Percentiles rank a stretch among this genome's conserved stretches.
phyloP scores from a whole-genome alignment of 306 rosid genomes.

The Castanea crenata region DNA sequence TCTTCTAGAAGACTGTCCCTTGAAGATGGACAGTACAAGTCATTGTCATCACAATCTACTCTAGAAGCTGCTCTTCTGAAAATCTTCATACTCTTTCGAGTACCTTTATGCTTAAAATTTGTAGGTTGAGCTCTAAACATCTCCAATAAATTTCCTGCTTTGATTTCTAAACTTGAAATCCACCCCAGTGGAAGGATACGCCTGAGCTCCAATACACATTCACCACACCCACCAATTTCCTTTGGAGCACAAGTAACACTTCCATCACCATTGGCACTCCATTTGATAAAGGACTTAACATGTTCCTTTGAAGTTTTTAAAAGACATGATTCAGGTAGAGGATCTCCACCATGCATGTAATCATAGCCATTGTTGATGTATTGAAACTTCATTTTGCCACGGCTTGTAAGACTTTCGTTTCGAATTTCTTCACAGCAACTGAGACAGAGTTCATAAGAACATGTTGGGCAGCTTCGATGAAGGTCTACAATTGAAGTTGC shows the following conservation, averaged over 20 bases:
- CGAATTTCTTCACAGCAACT: conserved; percentile 71
- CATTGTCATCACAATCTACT: conserved; percentile 42
- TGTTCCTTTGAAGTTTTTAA: conserved; percentile 29
- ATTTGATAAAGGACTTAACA: conserved; percentile 28
- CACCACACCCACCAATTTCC: conserved; percentile 67
- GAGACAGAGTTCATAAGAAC: conserved; percentile 73
- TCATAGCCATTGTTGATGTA: conserved; percentile 60
- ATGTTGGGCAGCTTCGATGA: conserved; percentile 71
- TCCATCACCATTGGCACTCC: conserved; percentile 52
- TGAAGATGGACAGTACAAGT: conserved; percentile 50
- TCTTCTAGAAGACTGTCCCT: conserved; percentile 30
- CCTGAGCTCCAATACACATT: conserved; percentile 53
- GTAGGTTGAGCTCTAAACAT: conserved; percentile 10
- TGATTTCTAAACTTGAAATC: conserved; percentile 53
- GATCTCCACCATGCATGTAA: conserved; percentile 80
- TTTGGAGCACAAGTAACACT: conserved; percentile 60
- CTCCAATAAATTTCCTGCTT: conserved; percentile 36
- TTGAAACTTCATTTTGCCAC: conserved; percentile 51
- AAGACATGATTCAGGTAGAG: conserved; percentile 32
- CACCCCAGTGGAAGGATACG: conserved; percentile 61
- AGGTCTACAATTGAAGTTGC: conserved; percentile 82
- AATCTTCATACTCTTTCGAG: conserved; percentile 21
- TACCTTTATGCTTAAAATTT: conserved; percentile 26
- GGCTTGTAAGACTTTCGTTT: conserved; percentile 43
- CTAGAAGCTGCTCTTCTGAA: conserved; percentile 51